Percentiles rank a stretch among this genome's conserved stretches.
Evolutionary conservation across 352 stramenopile genomes (phyloP).

Genomic region (Thraustochytrium sp.): DNA sequence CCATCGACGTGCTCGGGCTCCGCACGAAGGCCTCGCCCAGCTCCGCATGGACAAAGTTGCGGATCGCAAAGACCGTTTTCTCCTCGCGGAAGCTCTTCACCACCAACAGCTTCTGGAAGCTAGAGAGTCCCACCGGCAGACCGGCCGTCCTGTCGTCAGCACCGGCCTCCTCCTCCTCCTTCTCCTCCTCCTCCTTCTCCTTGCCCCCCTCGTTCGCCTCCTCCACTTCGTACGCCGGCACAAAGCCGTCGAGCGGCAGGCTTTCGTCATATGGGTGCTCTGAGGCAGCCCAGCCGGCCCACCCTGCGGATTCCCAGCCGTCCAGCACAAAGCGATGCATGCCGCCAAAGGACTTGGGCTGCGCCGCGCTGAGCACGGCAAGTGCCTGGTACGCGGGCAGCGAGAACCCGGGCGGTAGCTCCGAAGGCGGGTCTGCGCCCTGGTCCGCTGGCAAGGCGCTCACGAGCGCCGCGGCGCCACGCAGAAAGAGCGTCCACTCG

Average conservation of each 20-base stretch:
- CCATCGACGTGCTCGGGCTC: conserved; percentile 76
- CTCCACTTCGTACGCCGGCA: background rate
- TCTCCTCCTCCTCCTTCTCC: background rate
- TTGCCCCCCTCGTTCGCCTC: background rate
- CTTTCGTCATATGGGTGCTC: conserved; percentile 44
- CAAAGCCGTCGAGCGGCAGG: conserved; percentile 50
- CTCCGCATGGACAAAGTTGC: conserved; percentile 71
- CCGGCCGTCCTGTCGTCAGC: background rate
- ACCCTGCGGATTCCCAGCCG: conserved; percentile 8
- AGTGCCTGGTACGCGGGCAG: conserved; percentile 27
- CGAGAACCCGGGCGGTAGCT: background rate
- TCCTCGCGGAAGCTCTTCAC: conserved; percentile 67
- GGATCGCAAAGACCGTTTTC: conserved; percentile 72
- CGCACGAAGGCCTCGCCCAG: conserved; percentile 76
- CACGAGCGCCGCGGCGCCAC: background rate
- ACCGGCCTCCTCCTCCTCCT: background rate
- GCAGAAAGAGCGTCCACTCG: conserved; percentile 33
- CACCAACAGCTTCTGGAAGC: conserved; percentile 56
- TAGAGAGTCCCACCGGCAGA: conserved; percentile 1
- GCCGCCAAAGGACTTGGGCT: background rate
- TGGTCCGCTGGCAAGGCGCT: background rate
- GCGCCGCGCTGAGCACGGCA: background rate
- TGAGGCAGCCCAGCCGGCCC: conserved; percentile 52
- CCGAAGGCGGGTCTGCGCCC: background rate
- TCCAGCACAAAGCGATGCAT: background rate